These are phyloP conservation scores for Alternaria triticina DNA, from an alignment of 2,329 filamentous ascomycete genomes.

Conservation along the genomic window DNA sequence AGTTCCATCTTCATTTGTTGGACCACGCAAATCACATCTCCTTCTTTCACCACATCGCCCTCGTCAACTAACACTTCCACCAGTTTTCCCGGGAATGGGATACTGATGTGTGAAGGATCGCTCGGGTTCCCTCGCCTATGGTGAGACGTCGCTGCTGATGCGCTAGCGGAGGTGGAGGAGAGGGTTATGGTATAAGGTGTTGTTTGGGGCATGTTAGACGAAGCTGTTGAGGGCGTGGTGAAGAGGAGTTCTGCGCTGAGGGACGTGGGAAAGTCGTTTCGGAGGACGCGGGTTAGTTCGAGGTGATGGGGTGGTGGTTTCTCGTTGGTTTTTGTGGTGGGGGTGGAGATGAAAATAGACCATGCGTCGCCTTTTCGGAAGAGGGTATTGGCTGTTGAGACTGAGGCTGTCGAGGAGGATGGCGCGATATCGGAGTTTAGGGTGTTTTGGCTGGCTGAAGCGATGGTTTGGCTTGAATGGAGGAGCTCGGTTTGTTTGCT, in stretches of 20 bases:
- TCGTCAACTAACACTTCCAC: slow-evolving; percentile 65
- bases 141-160: slow-evolving; percentile 46
- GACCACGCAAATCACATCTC: slow-evolving; percentile 64
- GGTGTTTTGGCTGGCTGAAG: background rate
- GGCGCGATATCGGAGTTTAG: background rate
- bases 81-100: slow-evolving; percentile 65
- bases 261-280: slow-evolving; percentile 65
- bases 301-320: slow-evolving; percentile 56
- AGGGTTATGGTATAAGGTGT: slow-evolving; percentile 56
- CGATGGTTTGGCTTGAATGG: slow-evolving; percentile 22
- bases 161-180: slow-evolving; percentile 52
- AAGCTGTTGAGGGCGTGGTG: slow-evolving; percentile 57
- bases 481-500: slow-evolving; percentile 53
- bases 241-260: slow-evolving; percentile 62
- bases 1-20: slow-evolving; percentile 75
- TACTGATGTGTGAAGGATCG: slow-evolving; percentile 60
- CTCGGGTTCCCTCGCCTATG: slow-evolving; percentile 59
- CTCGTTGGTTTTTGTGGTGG: background rate
- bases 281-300: slow-evolving; percentile 59
- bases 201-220: slow-evolving; percentile 42
- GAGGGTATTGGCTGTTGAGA: slow-evolving; percentile 48
- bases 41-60: slow-evolving; percentile 60
- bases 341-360: slow-evolving; percentile 57
- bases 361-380: slow-evolving; percentile 67
- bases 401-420: slow-evolving; percentile 6